Evolutionary conservation across 305 asterid genomes (phyloP), one percentile per base, ranked within the genome.

Genomic region (Andrographis paniculata): DNA sequence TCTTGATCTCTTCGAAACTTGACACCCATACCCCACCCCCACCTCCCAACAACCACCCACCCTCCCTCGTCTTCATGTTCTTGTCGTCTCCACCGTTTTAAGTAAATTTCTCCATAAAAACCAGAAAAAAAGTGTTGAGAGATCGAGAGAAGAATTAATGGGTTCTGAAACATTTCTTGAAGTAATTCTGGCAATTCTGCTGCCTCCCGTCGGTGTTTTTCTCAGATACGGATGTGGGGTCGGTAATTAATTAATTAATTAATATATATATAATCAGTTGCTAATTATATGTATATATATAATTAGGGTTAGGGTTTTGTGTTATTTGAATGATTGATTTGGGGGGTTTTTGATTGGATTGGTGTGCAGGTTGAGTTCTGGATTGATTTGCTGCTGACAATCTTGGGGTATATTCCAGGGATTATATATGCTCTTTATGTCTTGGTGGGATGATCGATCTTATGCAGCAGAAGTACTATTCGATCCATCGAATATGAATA

Each of bases 171-270:
- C 49, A 12, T 41, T 53, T 43, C 16, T 40, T 15, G 58, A 53
- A 41, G 58, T 53, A 9, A 9, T 53, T 40, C 21, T 53, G 24
- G 58, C 58, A 9, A 53, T 53, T 14, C 21, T 53, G 1, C 15
- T 53, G 58, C 58, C 58, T 15, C 58, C 58, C 2, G 40, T 23
- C 0, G 58, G 58, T 0, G 58, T 53, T 0, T 53, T 40, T 27
- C 58, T 53, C 10, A 40, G 50, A 41, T 53, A 14, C 9, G 58
- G 58, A 10, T 39, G 36, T 15, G 48, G 58, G 12, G 58, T 53
- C n/a, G n/a, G n/a, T n/a, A n/a, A n/a, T n/a, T n/a, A n/a, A n/a
- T n/a, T n/a, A n/a, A n/a, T n/a, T n/a, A n/a, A n/a, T n/a, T n/a
- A n/a, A n/a, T n/a, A n/a, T n/a, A n/a, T n/a, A n/a, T n/a, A n/a